These are phyloP conservation scores for Ensete glaucum DNA, from an alignment of 176 grass and related monocot species.

Conservation along the genomic window DNA sequence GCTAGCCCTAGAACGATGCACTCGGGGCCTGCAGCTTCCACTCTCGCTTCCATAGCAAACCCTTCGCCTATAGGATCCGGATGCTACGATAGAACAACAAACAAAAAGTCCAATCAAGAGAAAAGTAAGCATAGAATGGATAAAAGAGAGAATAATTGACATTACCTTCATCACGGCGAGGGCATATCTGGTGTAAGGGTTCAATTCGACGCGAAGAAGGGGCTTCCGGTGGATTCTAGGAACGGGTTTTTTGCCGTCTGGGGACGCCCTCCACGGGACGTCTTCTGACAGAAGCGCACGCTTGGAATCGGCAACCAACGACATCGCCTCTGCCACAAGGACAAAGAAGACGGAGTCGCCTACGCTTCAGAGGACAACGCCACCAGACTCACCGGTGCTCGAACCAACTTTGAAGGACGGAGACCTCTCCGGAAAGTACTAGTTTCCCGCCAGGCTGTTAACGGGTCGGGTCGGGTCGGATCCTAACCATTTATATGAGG, in stretches of 20 bases:
- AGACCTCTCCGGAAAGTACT: no score
- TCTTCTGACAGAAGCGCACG: conserved; percentile 59
- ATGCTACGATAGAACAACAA: conserved; percentile 39
- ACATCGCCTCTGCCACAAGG: background rate
- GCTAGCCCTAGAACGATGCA: conserved; percentile 79
- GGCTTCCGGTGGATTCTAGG: conserved; percentile 72
- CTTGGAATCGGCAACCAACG: conserved; percentile 34
- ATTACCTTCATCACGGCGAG: conserved; percentile 82
- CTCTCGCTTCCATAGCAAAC: conserved; percentile 71
- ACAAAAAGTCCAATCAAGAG: background rate
- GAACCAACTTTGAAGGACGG: no score
- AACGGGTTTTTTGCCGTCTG: conserved; percentile 36
- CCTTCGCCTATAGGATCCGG: conserved; percentile 80
- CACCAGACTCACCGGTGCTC: no score
- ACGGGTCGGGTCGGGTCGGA: no score
- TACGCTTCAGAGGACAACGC: no score
- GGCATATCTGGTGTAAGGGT: conserved; percentile 49
- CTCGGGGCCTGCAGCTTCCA: conserved; percentile 76
- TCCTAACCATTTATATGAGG: no score
- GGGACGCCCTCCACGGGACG: conserved; percentile 62
- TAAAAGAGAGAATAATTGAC: background rate
- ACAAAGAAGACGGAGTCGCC: no score
- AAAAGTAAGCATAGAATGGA: background rate
- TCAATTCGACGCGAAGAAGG: conserved; percentile 48
- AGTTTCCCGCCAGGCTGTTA: no score